These are phyloP conservation scores for Lachnellula arida DNA, from an alignment of 2,329 filamentous ascomycete species.

Conservation along the genomic window DNA sequence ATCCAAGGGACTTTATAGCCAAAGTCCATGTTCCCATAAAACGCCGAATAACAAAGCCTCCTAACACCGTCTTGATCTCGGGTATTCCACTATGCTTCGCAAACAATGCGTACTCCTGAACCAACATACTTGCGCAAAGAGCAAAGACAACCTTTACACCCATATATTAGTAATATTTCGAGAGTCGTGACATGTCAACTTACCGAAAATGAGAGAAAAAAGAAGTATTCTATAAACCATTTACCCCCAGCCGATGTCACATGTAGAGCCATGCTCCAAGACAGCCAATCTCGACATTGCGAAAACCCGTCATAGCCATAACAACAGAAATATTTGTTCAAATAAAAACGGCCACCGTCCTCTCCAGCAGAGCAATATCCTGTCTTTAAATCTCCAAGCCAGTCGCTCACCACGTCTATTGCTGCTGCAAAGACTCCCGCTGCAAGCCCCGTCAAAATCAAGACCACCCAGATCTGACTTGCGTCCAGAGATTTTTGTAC, in stretches of 20 bases:
- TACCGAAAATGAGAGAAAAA: constrained; percentile 83
- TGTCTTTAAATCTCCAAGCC: constrained; percentile 87
- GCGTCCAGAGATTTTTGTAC: constrained; percentile 71
- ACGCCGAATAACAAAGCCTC: constrained; percentile 84
- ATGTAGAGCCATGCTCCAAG: constrained; percentile 74
- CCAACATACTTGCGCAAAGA: constrained; percentile 69
- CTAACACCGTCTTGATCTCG: constrained; percentile 94
- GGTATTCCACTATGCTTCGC: constrained; percentile 95
- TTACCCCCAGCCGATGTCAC: constrained; percentile 60
- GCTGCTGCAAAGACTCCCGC: constrained; percentile 80
- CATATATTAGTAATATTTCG: not conserved
- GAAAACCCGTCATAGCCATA: constrained; percentile 80
- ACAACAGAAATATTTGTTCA: constrained; percentile 90
- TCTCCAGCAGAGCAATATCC: constrained; percentile 76
- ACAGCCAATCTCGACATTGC: constrained; percentile 80
- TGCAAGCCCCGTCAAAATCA: constrained; percentile 79
- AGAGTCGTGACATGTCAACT: constrained; percentile 28
- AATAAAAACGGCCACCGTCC: constrained; percentile 82
- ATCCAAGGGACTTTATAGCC: constrained; percentile 79
- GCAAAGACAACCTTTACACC: constrained; percentile 66
- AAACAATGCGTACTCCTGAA: constrained; percentile 78
- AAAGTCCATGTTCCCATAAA: constrained; percentile 89
- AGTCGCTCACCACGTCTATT: constrained; percentile 88
- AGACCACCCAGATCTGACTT: constrained; percentile 86
- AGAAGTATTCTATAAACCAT: constrained; percentile 82